These are phyloP conservation scores for Larix kaempferi DNA, from an alignment of 75 land plant species.

Conservation along the genomic window DNA sequence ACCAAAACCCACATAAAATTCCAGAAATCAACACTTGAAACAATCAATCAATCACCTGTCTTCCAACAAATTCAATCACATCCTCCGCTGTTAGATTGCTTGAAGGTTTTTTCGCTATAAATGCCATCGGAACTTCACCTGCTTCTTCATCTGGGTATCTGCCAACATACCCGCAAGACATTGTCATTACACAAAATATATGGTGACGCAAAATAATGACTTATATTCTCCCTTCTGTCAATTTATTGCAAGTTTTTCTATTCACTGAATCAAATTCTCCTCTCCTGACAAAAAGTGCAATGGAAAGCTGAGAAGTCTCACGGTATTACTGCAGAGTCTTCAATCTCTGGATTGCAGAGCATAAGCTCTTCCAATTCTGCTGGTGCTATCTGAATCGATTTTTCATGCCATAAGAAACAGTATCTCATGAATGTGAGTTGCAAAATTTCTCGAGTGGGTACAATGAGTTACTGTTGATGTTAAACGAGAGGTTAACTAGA, in stretches of 20 bases:
- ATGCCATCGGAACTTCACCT: slow-evolving; percentile 20
- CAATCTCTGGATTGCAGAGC: background rate
- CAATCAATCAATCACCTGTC: slow-evolving; percentile 9
- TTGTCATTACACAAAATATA: background rate
- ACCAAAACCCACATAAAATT: too few species aligned
- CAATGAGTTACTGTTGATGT: too few species aligned
- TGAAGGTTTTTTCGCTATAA: slow-evolving; percentile 1
- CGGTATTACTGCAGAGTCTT: slow-evolving; percentile 25
- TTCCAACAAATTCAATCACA: slow-evolving; percentile 7
- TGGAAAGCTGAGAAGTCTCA: background rate
- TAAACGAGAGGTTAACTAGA: background rate
- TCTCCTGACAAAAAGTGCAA: background rate
- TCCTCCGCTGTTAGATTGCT: slow-evolving; percentile 10
- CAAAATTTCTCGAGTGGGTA: too few species aligned
- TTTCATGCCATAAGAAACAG: too few species aligned
- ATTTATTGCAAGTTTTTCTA: background rate
- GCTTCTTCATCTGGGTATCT: slow-evolving; percentile 29
- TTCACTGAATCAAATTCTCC: background rate
- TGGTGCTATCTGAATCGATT: slow-evolving; percentile 19
- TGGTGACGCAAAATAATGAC: background rate
- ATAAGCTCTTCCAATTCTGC: slow-evolving; percentile 20
- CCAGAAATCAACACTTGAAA: background rate
- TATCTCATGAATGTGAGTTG: too few species aligned
- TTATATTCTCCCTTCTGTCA: background rate
- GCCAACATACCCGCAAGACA: background rate